Base-by-base conservation (phyloP, 2,329 filamentous ascomycete species). In the Albophoma yamanashiensis region DNA sequence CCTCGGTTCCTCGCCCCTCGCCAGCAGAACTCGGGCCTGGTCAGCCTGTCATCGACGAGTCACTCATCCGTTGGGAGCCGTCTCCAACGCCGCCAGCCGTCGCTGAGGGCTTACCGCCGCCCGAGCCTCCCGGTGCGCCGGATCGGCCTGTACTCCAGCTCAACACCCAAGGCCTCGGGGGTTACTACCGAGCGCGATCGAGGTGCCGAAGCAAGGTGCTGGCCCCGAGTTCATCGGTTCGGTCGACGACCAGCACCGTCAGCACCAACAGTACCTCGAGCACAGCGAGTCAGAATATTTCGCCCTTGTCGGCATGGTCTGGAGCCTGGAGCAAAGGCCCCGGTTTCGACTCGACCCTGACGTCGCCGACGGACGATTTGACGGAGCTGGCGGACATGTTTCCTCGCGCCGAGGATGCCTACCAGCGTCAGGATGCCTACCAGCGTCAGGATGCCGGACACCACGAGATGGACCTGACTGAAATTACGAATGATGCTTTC, bases 191-290 rank as follows among this genome's bases (percentile, higher is more conserved):
- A 27, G 66, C 59, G 60, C 70, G 64, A 50, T 64, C 61, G 15
- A 69, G 65, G 61, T 67, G 67, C 52, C 71, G 76, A 31, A 77
- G 74, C 67, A 79, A 76, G 64, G 68, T 71, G 47, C 70, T 81
- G 36, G 77, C 75, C 3, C 78, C 77, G 0, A 80, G 77, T 66
- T 76, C 75, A 7, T 81, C 79, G 11, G 75, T 81, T 39, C 72
- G 78, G 56, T 81, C 78, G 8, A 80, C 71, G 66, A 66, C 73
- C 67, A 71, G 71, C 68, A 73, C 72, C 39, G 67, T 70, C 62
- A 73, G 74, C 66, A 79, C 75, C 60, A 68, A 67, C 52, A 74
- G 69, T 57, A 73, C 69, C 63, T 62, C 73, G 62, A 71, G 71
- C 71, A 72, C 70, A 55, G 67, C 72, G 59, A 73, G 74, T 67